Percentiles rank a stretch among this genome's conserved stretches.
Conservation (phyloP, 192 early-diverging fungal genomes). For the Podila minutissima region DNA sequence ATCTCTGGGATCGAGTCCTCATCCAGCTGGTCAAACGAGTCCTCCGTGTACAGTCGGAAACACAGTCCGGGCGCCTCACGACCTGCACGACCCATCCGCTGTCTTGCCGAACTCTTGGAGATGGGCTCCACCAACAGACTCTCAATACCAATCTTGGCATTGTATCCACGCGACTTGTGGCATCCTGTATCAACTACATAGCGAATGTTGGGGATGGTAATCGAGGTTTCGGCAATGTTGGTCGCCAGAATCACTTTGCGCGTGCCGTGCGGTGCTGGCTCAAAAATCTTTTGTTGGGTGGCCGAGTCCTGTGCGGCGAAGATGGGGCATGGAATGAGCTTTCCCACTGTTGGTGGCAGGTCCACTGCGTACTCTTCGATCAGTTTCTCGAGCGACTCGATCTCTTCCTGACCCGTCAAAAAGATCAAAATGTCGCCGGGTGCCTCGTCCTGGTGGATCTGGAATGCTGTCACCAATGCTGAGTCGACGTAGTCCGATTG, state of each 20-base stretch:
- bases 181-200: slow-evolving; percentile 96
- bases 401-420: slow-evolving; percentile 94
- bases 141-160: slow-evolving; percentile 91
- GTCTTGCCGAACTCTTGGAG: slow-evolving; percentile 90
- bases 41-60: slow-evolving; percentile 93
- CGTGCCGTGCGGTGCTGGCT: slow-evolving; percentile 81
- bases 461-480: slow-evolving; percentile 84
- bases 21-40: slow-evolving; percentile 75
- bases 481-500: slow-evolving; percentile 94
- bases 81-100: slow-evolving; percentile 95
- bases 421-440: slow-evolving; percentile 95
- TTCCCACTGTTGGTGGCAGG: slow-evolving; percentile 61
- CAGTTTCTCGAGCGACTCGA: slow-evolving; percentile 89
- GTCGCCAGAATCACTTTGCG: slow-evolving; percentile 96
- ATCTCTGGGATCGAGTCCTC: slow-evolving; percentile 94
- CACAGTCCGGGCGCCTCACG: slow-evolving; percentile 92
- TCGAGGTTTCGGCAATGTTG: slow-evolving; percentile 98
- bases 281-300: slow-evolving; percentile 92
- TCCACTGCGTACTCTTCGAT: slow-evolving; percentile 75
- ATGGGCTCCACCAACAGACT: slow-evolving; percentile 88
- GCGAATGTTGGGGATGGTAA: slow-evolving; percentile 94
- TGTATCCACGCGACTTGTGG: slow-evolving; percentile 90
- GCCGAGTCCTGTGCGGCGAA: slow-evolving; percentile 92
- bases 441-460: slow-evolving; percentile 89
- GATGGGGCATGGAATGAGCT: slow-evolving; percentile 85